Evolutionary conservation across 1,284 basidiomycete species (phyloP), one percentile per base, ranked within the genome.

Genomic region (Dichomitus squalens): DNA sequence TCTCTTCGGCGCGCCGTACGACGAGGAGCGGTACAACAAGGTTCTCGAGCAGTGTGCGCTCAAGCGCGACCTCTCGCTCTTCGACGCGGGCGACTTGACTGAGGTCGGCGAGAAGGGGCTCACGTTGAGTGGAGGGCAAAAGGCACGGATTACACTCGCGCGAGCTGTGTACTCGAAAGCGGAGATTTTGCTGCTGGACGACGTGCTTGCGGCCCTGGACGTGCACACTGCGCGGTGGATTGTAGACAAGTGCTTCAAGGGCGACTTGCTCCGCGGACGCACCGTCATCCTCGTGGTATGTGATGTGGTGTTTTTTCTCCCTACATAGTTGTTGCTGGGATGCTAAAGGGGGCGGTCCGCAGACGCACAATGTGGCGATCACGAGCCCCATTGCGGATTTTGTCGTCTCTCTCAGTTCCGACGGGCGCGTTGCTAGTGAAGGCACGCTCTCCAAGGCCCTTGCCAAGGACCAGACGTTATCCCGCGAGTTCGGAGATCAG

Each of bases 211-310:
- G 11, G 83, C 82, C 12, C 71, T 85, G n/a, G 82, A 84, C 64
- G 81, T 86, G 14, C 82, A 88, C 62, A 93, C 90, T 1, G 79
- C 89, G 0, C 83, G 84, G 53, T 92, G 84, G 82, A 87, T 93
- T 57, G 83, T 92, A 21, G 84, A 92, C 39, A 84, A 92, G 53
- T 88, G 90, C 62, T 84, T 94, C 72, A 72, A 75, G 50, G 88
- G 90, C 5, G 85, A 88, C 57, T 74, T 93, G 7, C 72, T 93
- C 23, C 75, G 79, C 44, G 85, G 81, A 4, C 79, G 90, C 47
- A 93, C 90, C 0, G 76, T 92, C 35, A 70, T 93, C 14, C 76
- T 93, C 8, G 87, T 91, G 58, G 88, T 89, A 70, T 63, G 85
- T 59, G 16, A 21, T 31, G 12, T 38, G 36, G 14, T 14, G 14